Conservation (phyloP, 2,329 filamentous ascomycete genomes). For the Remersonia thermophila region DNA sequence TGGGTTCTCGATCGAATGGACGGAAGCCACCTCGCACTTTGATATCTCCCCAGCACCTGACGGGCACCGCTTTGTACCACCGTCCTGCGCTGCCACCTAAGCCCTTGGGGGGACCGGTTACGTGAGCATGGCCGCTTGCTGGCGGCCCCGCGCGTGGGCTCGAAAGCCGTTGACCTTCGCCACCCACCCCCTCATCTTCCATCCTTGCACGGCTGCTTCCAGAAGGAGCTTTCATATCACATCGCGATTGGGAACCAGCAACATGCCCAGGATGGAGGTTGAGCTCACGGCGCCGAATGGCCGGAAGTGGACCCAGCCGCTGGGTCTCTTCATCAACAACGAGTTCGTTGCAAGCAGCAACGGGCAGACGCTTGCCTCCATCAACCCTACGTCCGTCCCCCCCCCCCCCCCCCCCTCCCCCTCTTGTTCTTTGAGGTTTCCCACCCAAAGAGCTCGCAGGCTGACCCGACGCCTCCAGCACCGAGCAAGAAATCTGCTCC, state of each 20-base stretch:
- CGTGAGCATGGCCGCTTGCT: no score
- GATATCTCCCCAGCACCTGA: no score
- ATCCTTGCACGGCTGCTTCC: background rate
- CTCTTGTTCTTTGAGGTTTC: no score
- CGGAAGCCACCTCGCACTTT: no score
- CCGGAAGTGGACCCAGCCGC: slow-evolving; percentile 56
- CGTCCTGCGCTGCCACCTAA: no score
- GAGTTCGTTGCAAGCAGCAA: slow-evolving; percentile 59
- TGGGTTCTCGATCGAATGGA: no score
- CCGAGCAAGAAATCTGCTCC: slow-evolving; percentile 55
- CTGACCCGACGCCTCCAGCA: slow-evolving; percentile 21
- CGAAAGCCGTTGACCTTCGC: slow-evolving; percentile 1
- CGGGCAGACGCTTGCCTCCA: slow-evolving; percentile 49
- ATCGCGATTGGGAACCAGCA: no score
- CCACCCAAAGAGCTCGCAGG: no score
- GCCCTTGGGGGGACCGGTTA: no score
- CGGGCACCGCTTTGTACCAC: no score
- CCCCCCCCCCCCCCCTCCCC: background rate
- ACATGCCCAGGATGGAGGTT: slow-evolving; percentile 25
- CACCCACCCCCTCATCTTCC: no score
- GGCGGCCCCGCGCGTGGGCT: background rate
- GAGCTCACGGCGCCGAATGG: slow-evolving; percentile 68
- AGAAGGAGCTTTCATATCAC: background rate
- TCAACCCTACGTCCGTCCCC: slow-evolving; percentile 53
- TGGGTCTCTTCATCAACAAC: slow-evolving; percentile 75